phyloP scores from a whole-genome alignment of 306 rosid genomes.

The Sicyos baderoa region DNA sequence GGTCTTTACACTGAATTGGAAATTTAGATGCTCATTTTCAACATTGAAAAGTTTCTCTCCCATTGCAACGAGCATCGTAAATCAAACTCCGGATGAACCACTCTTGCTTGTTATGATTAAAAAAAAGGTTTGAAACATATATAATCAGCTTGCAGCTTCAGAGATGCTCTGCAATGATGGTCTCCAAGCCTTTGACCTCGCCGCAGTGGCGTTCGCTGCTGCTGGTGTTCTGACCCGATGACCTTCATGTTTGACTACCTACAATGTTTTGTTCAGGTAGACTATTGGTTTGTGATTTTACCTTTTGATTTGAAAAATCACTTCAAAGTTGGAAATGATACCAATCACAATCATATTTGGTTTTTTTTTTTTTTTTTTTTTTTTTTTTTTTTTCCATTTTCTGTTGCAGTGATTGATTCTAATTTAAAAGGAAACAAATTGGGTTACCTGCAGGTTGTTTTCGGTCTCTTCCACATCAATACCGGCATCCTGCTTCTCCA shows the following conservation, averaged over 20 bases:
- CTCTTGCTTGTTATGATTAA: constrained; percentile 18
- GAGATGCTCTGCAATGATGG: constrained; percentile 90
- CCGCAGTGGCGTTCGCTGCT: constrained; percentile 30
- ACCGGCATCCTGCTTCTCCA: constrained; percentile 18
- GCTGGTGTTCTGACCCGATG: constrained; percentile 39
- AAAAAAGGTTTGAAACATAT: constrained; percentile 1
- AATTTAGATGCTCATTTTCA: constrained; percentile 30
- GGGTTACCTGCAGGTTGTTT: constrained; percentile 39
- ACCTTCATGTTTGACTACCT: constrained; percentile 59
- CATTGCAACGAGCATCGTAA: constrained; percentile 16
- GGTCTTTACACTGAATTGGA: constrained; percentile 36
- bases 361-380: too few species aligned
- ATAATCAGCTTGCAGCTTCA: constrained; percentile 48
- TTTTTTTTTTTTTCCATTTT: background rate
- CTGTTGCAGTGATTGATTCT: background rate
- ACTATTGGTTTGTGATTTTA: constrained; percentile 8
- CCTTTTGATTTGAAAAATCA: background rate
- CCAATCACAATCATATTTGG: constrained; percentile 9
- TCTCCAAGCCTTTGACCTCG: constrained; percentile 72
- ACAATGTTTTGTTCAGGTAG: constrained; percentile 2
- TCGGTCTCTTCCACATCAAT: constrained; percentile 32
- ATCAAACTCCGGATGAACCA: constrained; percentile 14
- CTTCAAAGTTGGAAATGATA: background rate
- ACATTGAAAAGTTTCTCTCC: background rate
- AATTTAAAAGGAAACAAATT: background rate